Evolutionary conservation across 371 early-diverging fungal species (phyloP).

Genomic region (Basidiobolus meristosporus): DNA sequence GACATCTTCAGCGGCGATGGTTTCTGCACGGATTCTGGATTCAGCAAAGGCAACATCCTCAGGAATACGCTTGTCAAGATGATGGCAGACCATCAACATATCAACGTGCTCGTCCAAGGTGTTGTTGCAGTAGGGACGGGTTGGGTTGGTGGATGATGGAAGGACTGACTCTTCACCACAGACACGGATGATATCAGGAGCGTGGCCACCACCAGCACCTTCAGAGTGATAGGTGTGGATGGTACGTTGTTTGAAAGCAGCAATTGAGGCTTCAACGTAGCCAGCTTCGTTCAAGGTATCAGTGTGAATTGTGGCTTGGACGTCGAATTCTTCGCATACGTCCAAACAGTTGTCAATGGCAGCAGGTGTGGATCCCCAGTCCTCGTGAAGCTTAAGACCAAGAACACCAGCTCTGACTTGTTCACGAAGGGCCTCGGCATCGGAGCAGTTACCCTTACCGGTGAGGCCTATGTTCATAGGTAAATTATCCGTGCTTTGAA

Average conservation of each 20-base stretch:
- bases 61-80: conserved; percentile 71
- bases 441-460: conserved; percentile 77
- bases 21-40: conserved; percentile 83
- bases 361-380: conserved; percentile 85
- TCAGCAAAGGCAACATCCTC: conserved; percentile 94
- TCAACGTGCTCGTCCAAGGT: conserved; percentile 92
- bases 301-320: conserved; percentile 72
- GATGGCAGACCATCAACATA: conserved; percentile 97
- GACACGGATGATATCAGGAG: conserved; percentile 75
- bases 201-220: conserved; percentile 93
- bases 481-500: conserved; percentile 64
- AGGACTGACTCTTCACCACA: conserved; percentile 67
- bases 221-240: conserved; percentile 90
- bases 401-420: conserved; percentile 75
- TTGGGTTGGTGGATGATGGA: conserved; percentile 86
- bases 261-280: conserved; percentile 76
- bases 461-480: conserved; percentile 85
- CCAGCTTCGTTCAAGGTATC: conserved; percentile 90
- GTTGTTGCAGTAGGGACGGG: conserved; percentile 75
- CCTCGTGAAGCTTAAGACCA: conserved; percentile 86
- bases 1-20: conserved; percentile 86
- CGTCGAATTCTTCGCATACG: conserved; percentile 74
- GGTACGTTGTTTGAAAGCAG: conserved; percentile 70
- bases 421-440: conserved; percentile 39
- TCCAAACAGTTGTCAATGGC: conserved; percentile 75